These are phyloP conservation scores for Ilex aquifolium DNA, from an alignment of 257 asterid species.

Conservation along the genomic window DNA sequence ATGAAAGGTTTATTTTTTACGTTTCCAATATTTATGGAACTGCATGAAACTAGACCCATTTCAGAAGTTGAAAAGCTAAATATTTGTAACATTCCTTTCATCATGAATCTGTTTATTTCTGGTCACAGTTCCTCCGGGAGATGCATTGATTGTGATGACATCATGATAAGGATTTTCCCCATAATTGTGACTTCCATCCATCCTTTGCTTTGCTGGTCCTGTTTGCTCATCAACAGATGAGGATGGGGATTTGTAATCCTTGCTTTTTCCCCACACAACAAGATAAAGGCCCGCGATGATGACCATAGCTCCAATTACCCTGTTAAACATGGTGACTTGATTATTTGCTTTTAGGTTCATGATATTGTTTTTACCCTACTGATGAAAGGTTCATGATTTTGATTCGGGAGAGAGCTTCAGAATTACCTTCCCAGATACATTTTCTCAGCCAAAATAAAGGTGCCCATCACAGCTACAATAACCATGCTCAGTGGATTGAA, in stretches of 20 bases:
- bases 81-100: background rate
- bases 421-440: slow-evolving; percentile 74
- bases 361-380: too few relatives aligned
- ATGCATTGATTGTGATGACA: slow-evolving; percentile 22
- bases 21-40: too few relatives aligned
- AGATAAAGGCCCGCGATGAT: slow-evolving; percentile 79
- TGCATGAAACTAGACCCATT: background rate
- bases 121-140: slow-evolving; percentile 16
- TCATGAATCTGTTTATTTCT: slow-evolving; percentile 12
- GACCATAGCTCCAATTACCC: slow-evolving; percentile 75
- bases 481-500: slow-evolving; percentile 87
- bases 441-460: slow-evolving; percentile 65
- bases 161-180: slow-evolving; percentile 23
- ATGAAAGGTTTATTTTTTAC: too few relatives aligned
- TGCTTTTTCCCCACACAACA: slow-evolving; percentile 85
- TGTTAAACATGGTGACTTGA: slow-evolving; percentile 18
- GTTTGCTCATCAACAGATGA: slow-evolving; percentile 22
- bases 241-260: slow-evolving; percentile 40
- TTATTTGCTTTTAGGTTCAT: background rate
- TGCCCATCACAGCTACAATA: slow-evolving; percentile 73
- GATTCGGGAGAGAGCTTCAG: background rate
- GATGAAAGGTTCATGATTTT: too few relatives aligned
- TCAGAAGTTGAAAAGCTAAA: background rate
- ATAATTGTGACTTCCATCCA: slow-evolving; percentile 9
- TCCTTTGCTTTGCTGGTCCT: slow-evolving; percentile 29